Evolutionary conservation across 768 basidiomycete genomes (phyloP).

Genomic region (Pisolithus marmoratus): DNA sequence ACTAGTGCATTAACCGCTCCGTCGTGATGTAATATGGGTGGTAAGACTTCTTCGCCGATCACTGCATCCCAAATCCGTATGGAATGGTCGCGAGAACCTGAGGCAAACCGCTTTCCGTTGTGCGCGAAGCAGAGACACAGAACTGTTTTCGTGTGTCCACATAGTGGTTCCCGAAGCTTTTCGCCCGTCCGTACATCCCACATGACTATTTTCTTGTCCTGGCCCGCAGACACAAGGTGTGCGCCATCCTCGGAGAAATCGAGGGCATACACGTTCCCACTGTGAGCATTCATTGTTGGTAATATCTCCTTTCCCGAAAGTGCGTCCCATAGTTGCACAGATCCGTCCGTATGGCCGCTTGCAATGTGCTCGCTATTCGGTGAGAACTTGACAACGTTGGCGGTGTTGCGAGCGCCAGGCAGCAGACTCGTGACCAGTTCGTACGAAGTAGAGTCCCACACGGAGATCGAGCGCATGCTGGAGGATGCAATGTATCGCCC

Average conservation of each 20-base stretch:
- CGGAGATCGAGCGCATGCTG: slow-evolving; percentile 10
- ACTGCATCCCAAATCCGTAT: slow-evolving; percentile 25
- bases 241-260: slow-evolving; percentile 26
- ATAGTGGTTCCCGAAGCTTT: slow-evolving; percentile 11
- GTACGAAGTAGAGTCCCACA: slow-evolving; percentile 26
- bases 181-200: slow-evolving; percentile 18
- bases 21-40: slow-evolving; percentile 12
- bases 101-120: slow-evolving; percentile 18
- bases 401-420: slow-evolving; percentile 2
- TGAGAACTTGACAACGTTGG: slow-evolving; percentile 24
- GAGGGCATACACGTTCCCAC: slow-evolving; percentile 17
- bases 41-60: slow-evolving; percentile 10
- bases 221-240: slow-evolving; percentile 20
- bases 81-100: slow-evolving; percentile 25
- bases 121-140: slow-evolving; percentile 28
- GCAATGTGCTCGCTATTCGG: slow-evolving; percentile 20
- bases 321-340: slow-evolving; percentile 22
- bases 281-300: slow-evolving; percentile 14
- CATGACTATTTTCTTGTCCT: slow-evolving; percentile 20
- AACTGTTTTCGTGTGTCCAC: slow-evolving; percentile 19
- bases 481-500: slow-evolving; percentile 26
- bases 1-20: slow-evolving; percentile 19
- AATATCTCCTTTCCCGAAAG: slow-evolving; percentile 17
- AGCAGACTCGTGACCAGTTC: slow-evolving; percentile 19
- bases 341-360: slow-evolving; percentile 18